Conservation (phyloP, 495 filamentous ascomycete genomes). For the Trichoderma virens region DNA sequence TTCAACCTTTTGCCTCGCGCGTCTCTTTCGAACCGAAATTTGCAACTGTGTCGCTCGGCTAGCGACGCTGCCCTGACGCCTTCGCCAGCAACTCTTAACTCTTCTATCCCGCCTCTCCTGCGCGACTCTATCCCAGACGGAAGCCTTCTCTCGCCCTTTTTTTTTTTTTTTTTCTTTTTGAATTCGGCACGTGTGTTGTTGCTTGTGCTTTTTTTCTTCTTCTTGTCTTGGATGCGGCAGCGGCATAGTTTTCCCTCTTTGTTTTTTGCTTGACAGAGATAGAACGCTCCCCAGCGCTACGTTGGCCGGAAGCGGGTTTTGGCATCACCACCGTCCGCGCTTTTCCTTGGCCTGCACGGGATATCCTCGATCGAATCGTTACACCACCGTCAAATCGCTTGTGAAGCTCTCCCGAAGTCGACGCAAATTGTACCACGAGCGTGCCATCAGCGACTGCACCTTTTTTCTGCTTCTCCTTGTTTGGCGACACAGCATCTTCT, state of each 20-base stretch:
- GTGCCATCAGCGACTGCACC: background rate
- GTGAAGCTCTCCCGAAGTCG: background rate
- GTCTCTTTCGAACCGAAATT: constrained; percentile 1
- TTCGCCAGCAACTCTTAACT: background rate
- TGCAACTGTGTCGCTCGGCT: constrained; percentile 1
- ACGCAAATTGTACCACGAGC: constrained; percentile 2
- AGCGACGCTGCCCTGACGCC: constrained; percentile 3
- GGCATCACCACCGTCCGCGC: background rate
- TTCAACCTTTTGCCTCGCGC: background rate
- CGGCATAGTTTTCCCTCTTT: background rate
- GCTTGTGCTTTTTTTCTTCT: background rate
- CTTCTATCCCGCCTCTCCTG: too few species aligned
- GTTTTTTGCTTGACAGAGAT: background rate
- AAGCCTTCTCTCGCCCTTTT: background rate
- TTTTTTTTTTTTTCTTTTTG: background rate
- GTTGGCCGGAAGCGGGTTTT: background rate
- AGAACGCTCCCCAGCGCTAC: background rate
- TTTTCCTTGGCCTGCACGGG: background rate
- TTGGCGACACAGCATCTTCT: background rate
- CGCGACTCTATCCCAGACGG: background rate
- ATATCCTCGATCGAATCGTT: constrained; percentile 4
- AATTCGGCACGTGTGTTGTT: background rate
- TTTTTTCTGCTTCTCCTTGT: background rate
- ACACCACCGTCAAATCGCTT: background rate
- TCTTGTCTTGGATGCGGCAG: background rate